Conservation (phyloP, 441 rosid species). For the Pelargonium cotyledonis region DNA sequence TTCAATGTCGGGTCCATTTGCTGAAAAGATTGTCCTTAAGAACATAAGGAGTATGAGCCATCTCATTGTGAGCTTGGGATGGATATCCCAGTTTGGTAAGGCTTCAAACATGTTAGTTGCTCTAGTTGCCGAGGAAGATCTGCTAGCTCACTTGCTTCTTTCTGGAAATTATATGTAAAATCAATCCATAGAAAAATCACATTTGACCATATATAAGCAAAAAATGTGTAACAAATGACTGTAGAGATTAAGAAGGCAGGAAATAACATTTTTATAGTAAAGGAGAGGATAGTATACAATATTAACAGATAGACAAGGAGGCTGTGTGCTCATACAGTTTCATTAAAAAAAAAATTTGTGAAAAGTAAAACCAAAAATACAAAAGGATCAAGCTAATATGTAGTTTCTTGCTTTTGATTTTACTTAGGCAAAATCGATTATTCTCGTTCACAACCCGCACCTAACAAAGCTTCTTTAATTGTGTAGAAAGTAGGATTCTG, state of each 20-base stretch:
- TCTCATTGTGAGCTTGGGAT: slow-evolving; percentile 25
- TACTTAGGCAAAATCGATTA: neutral
- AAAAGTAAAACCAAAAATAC: neutral
- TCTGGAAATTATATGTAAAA: slow-evolving; percentile 10
- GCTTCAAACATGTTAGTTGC: slow-evolving; percentile 22
- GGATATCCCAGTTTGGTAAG: slow-evolving; percentile 26
- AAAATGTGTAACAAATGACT: neutral
- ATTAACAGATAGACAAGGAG: no score
- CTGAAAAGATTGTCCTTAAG: slow-evolving; percentile 32
- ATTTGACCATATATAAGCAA: neutral
- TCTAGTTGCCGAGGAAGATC: slow-evolving; percentile 18
- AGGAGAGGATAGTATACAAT: neutral
- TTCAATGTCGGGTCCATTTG: slow-evolving; percentile 61
- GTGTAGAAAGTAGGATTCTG: slow-evolving; percentile 1
- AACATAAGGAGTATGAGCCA: slow-evolving; percentile 37
- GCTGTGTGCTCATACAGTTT: no score
- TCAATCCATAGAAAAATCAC: neutral
- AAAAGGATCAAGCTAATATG: no score
- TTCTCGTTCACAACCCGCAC: no score
- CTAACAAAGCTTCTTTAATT: neutral
- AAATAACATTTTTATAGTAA: neutral
- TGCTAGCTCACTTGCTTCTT: slow-evolving; percentile 19
- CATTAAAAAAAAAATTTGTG: no score
- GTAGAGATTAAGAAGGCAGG: neutral
- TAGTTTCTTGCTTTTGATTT: neutral